A percentile compares a stretch with the other conserved stretches of the same genome.
Evolutionary conservation across 2,329 filamentous ascomycete genomes (phyloP).

Genomic region (Rugonectria rugulosa): DNA sequence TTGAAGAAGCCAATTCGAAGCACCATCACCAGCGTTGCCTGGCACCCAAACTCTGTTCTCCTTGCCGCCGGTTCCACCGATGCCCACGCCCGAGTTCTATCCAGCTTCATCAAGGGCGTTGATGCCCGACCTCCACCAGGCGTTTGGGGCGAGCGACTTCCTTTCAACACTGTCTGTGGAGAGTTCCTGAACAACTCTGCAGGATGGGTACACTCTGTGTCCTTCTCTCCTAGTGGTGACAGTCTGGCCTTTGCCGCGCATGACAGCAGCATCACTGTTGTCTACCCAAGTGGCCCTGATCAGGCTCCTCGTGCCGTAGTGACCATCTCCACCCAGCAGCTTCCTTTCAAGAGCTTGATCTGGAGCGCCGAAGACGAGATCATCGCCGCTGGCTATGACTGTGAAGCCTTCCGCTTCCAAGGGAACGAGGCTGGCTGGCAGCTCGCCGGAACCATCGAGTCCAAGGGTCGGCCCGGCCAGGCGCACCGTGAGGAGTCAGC

Average conservation of each 20-base stretch:
- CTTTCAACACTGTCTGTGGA: slow-evolving; percentile 98
- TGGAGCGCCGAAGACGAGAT: slow-evolving; percentile 95
- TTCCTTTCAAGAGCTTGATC: slow-evolving; percentile 91
- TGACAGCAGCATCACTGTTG: slow-evolving; percentile 95
- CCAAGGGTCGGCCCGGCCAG: slow-evolving; percentile 68
- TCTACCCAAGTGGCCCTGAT: slow-evolving; percentile 91
- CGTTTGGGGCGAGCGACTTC: slow-evolving; percentile 92
- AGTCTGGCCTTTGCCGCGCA: slow-evolving; percentile 94
- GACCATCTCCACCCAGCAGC: slow-evolving; percentile 85
- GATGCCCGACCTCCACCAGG: slow-evolving; percentile 85
- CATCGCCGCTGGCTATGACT: slow-evolving; percentile 90
- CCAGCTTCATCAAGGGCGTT: slow-evolving; percentile 94
- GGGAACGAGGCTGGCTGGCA: slow-evolving; percentile 85
- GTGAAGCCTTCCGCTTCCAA: slow-evolving; percentile 87
- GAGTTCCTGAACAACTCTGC: slow-evolving; percentile 96
- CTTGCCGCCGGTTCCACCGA: slow-evolving; percentile 96
- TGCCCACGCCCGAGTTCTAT: slow-evolving; percentile 93
- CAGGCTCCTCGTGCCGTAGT: slow-evolving; percentile 91
- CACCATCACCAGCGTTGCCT: slow-evolving; percentile 92
- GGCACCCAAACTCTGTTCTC: slow-evolving; percentile 97
- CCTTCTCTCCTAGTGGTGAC: slow-evolving; percentile 91
- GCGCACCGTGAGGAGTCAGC: slow-evolving; percentile 86
- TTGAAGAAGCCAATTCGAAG: slow-evolving; percentile 98
- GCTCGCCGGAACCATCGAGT: slow-evolving; percentile 80
- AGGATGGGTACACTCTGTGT: slow-evolving; percentile 93